phyloP scores from a whole-genome alignment of 345 rosid species.

The Salix viminalis region DNA sequence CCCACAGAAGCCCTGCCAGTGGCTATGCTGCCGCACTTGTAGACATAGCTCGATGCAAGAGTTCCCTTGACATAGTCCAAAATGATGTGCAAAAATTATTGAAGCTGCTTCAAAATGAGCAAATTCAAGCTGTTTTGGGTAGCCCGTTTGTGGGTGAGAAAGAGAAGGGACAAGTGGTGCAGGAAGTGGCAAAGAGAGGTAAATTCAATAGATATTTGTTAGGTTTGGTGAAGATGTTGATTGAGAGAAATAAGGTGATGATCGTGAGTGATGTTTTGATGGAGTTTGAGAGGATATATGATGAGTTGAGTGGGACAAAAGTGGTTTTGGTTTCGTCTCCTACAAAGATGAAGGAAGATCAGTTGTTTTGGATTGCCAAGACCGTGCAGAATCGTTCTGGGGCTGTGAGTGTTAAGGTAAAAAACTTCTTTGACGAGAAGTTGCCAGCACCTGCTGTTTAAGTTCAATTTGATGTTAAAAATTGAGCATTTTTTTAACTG shows the following conservation, averaged over 20 bases:
- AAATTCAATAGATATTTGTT: constrained; percentile 40
- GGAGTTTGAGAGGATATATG: constrained; percentile 60
- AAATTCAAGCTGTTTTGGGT: constrained; percentile 23
- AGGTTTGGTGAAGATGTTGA: constrained; percentile 51
- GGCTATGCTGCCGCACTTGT: constrained; percentile 80
- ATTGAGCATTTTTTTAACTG: not conserved
- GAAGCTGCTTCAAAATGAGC: constrained; percentile 22
- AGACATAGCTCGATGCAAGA: constrained; percentile 44
- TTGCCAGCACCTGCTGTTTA: constrained; percentile 5
- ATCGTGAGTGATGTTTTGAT: constrained; percentile 47
- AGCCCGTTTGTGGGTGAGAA: constrained; percentile 37
- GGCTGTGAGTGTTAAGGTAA: constrained; percentile 31
- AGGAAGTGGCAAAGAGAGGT: constrained; percentile 37
- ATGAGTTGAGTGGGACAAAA: constrained; percentile 35
- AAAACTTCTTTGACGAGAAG: constrained; percentile 20
- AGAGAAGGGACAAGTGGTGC: constrained; percentile 34
- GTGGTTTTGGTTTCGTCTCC: constrained; percentile 37
- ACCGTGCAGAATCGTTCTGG: constrained; percentile 24
- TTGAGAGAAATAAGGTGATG: constrained; percentile 40
- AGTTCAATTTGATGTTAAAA: not conserved
- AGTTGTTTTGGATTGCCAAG: constrained; percentile 25
- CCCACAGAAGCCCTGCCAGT: constrained; percentile 47
- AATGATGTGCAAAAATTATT: constrained; percentile 44
- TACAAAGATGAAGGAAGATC: constrained; percentile 24
- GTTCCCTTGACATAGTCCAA: constrained; percentile 39